A percentile compares a stretch with the other conserved stretches of the same genome.
Evolutionary conservation across 2,329 filamentous ascomycete species (phyloP).

Genomic region (Botrytis hyacinthi): DNA sequence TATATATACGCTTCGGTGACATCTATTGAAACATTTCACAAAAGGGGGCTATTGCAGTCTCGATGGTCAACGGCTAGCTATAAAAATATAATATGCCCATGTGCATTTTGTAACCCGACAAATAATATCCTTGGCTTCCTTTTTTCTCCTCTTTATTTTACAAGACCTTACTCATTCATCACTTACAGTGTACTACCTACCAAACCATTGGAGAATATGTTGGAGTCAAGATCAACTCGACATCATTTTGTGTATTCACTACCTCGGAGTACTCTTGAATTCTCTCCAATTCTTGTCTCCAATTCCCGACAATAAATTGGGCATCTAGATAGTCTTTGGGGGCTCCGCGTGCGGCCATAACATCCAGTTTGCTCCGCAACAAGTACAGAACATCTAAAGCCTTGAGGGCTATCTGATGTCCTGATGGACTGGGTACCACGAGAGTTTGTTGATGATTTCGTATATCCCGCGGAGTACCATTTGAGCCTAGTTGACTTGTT

Average conservation of each 20-base stretch:
- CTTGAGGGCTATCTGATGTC: background rate
- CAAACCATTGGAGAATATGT: conserved; percentile 1
- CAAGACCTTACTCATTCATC: no score
- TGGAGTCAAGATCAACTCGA: conserved; percentile 2
- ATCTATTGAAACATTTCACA: background rate
- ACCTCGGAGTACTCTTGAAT: background rate
- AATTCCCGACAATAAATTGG: conserved; percentile 3
- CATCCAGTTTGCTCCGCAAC: conserved; percentile 9
- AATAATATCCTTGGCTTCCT: background rate
- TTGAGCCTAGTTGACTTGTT: conserved; percentile 1
- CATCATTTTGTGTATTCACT: background rate
- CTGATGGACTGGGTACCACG: background rate
- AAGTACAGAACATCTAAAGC: conserved; percentile 12
- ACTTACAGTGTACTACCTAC: background rate
- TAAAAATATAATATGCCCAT: background rate
- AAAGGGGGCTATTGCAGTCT: background rate
- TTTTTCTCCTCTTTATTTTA: background rate
- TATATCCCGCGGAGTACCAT: conserved; percentile 11
- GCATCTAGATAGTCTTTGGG: conserved; percentile 10
- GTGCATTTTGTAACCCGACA: background rate
- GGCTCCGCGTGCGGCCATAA: conserved; percentile 14
- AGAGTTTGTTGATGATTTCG: conserved; percentile 17
- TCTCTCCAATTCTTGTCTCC: conserved; percentile 1
- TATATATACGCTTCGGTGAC: background rate
- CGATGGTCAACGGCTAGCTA: background rate